Base-by-base conservation (phyloP, 2,329 filamentous ascomycete species). In the Fusarium lateritium region DNA sequence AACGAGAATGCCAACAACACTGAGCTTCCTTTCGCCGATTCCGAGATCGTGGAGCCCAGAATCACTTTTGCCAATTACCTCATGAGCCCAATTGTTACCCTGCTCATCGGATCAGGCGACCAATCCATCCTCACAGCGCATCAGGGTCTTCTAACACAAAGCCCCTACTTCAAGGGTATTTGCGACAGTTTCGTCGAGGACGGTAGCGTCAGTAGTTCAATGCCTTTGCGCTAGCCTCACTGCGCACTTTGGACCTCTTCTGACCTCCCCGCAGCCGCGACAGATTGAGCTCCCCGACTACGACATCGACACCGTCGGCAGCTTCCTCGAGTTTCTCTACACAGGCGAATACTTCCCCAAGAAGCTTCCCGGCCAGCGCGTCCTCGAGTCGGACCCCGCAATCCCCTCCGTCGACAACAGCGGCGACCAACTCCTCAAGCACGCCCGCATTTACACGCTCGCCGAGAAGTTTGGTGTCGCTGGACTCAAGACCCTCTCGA, bases 391-490 rank as follows among this genome's bases (percentile, higher is more conserved):
- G 56, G 91, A 95, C 76, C 86, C 91, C 0, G 80, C 85, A 9
- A 78, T 89, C 14, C 91, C 92, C 5, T 78, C 81, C 1, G 84
- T 93, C 58, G 94, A 97, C 80, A 86, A 93, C 77, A 88, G 88
- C n/a, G 94, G 94, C 70, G 86, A 91, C 15, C 92, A 95, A 76
- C 89, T 98, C 19, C 89, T 98, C 65, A 93, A 92, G 76, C 94
- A 98, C 78, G 94, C 94, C 22, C 91, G 92, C 68, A 88, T 97
- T 69, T 97, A 97, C 83, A 97, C 93, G 0, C 85, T 98, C 24
- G 94, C 93, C 24, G 91, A 94, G 74, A 94, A 92, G 80, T 90
- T 96, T 65, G 87, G 89, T 40, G 82, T 94, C 47, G 81, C 84
- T 1, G 83, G 83, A 11, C 88, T 98, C 67, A 93, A 92, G 79